Evolutionary conservation across 176 grass and related monocot species (phyloP).

Genomic region (Carex littledalei): DNA sequence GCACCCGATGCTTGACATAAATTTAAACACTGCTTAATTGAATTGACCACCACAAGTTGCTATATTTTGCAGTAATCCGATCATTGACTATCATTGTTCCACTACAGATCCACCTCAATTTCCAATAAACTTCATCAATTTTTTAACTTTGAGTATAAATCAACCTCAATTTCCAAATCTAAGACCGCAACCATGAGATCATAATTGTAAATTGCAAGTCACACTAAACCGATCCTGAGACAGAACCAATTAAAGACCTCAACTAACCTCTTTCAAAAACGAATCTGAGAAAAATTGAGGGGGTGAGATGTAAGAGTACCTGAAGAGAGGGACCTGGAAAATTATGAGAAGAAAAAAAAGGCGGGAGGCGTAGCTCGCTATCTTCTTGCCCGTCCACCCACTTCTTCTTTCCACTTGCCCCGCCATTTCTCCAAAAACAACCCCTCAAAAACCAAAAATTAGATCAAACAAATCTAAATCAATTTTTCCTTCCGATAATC

Average conservation of each 20-base stretch:
- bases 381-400: constrained; percentile 54
- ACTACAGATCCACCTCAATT: background rate
- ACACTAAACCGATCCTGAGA: too few species aligned
- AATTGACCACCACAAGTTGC: background rate
- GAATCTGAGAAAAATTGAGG: background rate
- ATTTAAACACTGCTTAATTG: background rate
- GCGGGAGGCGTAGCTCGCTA: constrained; percentile 54
- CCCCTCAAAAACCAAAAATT: background rate
- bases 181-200: background rate
- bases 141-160: background rate
- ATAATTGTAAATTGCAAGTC: too few species aligned
- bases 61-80: background rate
- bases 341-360: constrained; percentile 79
- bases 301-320: constrained; percentile 26
- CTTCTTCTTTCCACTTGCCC: constrained; percentile 21
- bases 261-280: background rate
- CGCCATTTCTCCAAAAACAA: constrained; percentile 3
- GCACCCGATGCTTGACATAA: background rate
- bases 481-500: background rate
- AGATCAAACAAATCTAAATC: background rate
- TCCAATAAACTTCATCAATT: background rate
- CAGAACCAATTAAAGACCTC: background rate
- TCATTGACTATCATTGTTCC: background rate
- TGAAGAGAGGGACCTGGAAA: constrained; percentile 94
- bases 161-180: background rate